phyloP scores from a whole-genome alignment of 2,329 filamentous ascomycete species.

The Simplicillium sp. region DNA sequence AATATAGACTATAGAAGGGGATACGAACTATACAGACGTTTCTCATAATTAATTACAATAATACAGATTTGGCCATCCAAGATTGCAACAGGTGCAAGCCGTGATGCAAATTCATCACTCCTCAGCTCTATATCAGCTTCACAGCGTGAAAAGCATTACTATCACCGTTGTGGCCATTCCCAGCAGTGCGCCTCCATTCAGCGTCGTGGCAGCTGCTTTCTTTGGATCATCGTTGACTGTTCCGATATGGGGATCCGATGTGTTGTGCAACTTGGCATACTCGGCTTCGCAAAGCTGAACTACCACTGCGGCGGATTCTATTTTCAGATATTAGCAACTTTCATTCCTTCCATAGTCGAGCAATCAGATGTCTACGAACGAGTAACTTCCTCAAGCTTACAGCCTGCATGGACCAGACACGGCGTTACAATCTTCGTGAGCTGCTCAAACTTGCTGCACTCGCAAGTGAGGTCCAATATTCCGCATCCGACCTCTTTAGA shows the following conservation, averaged over 20 bases:
- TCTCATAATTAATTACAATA: not conserved
- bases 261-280: slow-evolving; percentile 2
- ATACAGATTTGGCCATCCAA: not conserved
- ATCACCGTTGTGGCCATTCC: not conserved
- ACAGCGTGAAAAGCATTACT: not conserved
- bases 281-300: slow-evolving; percentile 1
- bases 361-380: slow-evolving; percentile 18
- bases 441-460: slow-evolving; percentile 23
- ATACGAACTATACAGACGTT: not conserved
- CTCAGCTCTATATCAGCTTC: not conserved
- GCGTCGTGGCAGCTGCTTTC: not conserved
- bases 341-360: not conserved
- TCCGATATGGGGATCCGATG: not conserved
- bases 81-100: too few relatives aligned
- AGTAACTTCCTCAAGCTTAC: slow-evolving; percentile 22
- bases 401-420: slow-evolving; percentile 25
- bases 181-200: slow-evolving; percentile 2
- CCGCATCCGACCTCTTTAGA: slow-evolving; percentile 22
- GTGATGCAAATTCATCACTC: not conserved
- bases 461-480: slow-evolving; percentile 24
- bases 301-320: not conserved
- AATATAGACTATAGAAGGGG: not conserved
- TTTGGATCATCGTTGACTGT: not conserved
- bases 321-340: too few relatives aligned
- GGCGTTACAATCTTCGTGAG: slow-evolving; percentile 22